A percentile compares a stretch with the other conserved stretches of the same genome.
Evolutionary conservation across 495 filamentous ascomycete genomes (phyloP).

Genomic region (Penicillium waksmanii): DNA sequence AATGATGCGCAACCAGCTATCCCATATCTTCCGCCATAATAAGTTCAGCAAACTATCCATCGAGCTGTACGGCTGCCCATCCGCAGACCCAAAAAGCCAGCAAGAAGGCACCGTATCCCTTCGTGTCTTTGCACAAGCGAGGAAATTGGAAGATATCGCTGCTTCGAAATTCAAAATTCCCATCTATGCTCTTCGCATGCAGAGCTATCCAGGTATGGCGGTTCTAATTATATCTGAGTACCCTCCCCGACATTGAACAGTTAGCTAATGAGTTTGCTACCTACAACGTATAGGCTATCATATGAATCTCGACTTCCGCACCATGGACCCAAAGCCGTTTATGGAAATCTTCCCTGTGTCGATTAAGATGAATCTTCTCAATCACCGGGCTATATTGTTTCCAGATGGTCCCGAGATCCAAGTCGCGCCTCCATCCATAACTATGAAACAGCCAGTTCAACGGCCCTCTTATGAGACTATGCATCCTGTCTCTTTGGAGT

Average conservation of each 20-base stretch:
- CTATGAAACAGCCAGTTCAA: constrained; percentile 24
- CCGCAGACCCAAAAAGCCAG: constrained; percentile 24
- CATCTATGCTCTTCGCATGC: constrained; percentile 32
- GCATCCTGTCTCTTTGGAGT: not conserved
- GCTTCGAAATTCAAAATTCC: constrained; percentile 21
- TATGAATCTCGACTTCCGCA: constrained; percentile 34
- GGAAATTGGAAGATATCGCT: constrained; percentile 20
- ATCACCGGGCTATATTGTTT: not conserved
- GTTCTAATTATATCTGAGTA: not conserved
- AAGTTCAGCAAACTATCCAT: constrained; percentile 25
- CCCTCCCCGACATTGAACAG: not conserved
- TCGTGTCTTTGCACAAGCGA: constrained; percentile 25
- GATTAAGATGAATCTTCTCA: not conserved
- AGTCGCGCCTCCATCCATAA: constrained; percentile 8
- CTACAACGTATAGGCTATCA: constrained; percentile 22
- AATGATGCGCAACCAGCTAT: constrained; percentile 8
- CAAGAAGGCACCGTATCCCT: constrained; percentile 20
- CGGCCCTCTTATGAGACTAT: constrained; percentile 22
- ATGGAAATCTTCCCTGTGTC: constrained; percentile 34
- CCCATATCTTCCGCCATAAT: constrained; percentile 16
- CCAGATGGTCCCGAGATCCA: not conserved
- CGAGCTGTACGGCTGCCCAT: constrained; percentile 21
- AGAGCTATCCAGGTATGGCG: constrained; percentile 26
- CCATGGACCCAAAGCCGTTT: constrained; percentile 32
- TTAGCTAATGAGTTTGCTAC: not conserved